Base-by-base conservation (phyloP, 1,139 yeast species). In the Pichia inconspicua region DNA sequence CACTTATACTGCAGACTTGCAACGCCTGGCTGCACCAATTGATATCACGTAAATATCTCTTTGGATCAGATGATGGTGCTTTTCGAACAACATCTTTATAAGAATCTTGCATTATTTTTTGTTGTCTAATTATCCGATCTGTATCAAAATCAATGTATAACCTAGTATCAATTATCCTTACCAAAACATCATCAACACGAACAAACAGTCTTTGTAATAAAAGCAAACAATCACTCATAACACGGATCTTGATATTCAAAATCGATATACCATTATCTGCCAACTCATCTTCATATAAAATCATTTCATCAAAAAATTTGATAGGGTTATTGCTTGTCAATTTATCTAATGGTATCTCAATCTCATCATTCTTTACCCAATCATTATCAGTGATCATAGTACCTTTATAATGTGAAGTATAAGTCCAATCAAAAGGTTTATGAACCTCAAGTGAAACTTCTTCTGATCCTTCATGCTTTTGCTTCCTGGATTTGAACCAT, bases 371-470 rank as follows among this genome's bases (percentile, higher is more conserved):
- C 10, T 9, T 9, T 43, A 44, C 48, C 52, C 63, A 57, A 3
- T 28, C 4, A 1, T 40, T 38, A 40, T 49, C 36, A 4, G 41
- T 44, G 11, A 52, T n/a, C 14, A 52, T 41, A 0, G 83, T 75
- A 0, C 97, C 98, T 50, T 71, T 73, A 63, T 90, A 92, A 45
- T 73, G 70, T 0, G 96, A 80, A 0, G 96, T 78, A 63, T 92
- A 92, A 0, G 98, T 92, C 99, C 99, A 92, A 67, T 92, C 98
- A 65, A 80, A 94, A 2, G 96, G 95, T 58, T 84, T 85, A 44
- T 82, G 77, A 50, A 81, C 74, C 40, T 75, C 74, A 51, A 77
- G 65, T 10, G 78, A 69, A 44, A 67, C 73, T 25, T 58, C 58
- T 35, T 59, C 60, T 32, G 54, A 53, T 40, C 54, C 49, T 9